Conservation (phyloP, 352 stramenopile species). For the Phytophthora rubi region DNA sequence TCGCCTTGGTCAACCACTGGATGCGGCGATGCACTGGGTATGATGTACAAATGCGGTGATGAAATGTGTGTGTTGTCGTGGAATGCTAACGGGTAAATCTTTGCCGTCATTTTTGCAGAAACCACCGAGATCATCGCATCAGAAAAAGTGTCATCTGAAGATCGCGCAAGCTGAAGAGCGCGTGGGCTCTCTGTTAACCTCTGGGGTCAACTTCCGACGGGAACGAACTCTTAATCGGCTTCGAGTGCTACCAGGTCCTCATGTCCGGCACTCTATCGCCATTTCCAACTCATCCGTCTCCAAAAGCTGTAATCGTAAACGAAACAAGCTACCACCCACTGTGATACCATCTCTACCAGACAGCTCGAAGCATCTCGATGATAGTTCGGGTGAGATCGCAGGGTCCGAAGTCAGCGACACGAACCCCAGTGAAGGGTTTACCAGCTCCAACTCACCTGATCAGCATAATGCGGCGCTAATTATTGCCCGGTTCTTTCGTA, state of each 20-base stretch:
- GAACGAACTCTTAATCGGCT: constrained; percentile 11
- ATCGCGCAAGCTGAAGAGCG: constrained; percentile 1
- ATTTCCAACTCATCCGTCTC: background rate
- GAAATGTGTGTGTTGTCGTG: background rate
- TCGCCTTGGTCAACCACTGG: constrained; percentile 58
- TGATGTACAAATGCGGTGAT: background rate
- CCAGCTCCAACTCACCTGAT: background rate
- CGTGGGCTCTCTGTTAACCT: background rate
- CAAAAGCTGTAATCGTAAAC: background rate
- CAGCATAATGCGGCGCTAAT: constrained; percentile 57
- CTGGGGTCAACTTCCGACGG: constrained; percentile 8
- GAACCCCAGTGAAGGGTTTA: background rate
- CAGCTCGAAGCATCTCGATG: background rate
- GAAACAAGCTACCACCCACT: background rate
- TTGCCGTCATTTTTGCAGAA: background rate
- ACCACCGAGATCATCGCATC: background rate
- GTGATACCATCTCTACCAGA: constrained; percentile 4
- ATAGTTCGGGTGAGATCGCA: background rate
- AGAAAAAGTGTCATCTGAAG: background rate
- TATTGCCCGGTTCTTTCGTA: constrained; percentile 64
- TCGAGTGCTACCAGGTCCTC: constrained; percentile 5
- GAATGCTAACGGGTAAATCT: background rate
- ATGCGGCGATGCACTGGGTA: constrained; percentile 44
- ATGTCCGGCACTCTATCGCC: background rate
- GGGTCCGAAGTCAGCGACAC: constrained; percentile 4